Percentiles rank a stretch among this genome's conserved stretches.
Evolutionary conservation across 768 basidiomycete species (phyloP).

Genomic region (Suillus spraguei): DNA sequence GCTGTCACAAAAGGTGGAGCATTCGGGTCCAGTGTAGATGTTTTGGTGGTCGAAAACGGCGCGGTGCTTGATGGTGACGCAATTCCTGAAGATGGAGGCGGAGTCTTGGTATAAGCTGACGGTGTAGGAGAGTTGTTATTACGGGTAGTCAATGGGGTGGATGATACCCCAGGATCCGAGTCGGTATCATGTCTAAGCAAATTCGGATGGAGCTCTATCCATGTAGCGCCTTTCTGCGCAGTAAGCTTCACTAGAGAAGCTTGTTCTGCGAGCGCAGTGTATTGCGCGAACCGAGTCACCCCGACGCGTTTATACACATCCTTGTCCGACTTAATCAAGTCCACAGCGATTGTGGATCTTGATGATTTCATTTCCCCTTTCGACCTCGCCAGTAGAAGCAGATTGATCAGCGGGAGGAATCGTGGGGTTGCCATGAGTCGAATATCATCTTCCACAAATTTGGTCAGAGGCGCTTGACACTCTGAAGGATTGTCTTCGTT

Average conservation of each 20-base stretch:
- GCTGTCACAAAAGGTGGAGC: not conserved
- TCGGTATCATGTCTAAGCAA: not conserved
- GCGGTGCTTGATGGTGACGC: no score
- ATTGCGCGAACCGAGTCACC: constrained; percentile 29
- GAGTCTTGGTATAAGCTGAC: not conserved
- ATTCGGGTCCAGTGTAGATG: not conserved
- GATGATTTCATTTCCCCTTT: constrained; percentile 37
- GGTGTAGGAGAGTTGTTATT: not conserved
- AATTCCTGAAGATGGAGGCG: not conserved
- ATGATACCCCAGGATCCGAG: constrained; percentile 14
- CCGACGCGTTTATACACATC: constrained; percentile 29
- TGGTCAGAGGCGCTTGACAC: constrained; percentile 4
- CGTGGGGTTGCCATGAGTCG: constrained; percentile 20
- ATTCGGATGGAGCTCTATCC: constrained; percentile 31
- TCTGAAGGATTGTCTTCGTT: constrained; percentile 10
- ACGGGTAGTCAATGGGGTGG: constrained; percentile 17
- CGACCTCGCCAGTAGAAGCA: constrained; percentile 24
- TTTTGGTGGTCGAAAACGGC: fast-evolving
- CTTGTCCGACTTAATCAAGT: constrained; percentile 33
- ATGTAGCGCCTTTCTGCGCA: constrained; percentile 17
- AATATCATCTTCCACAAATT: constrained; percentile 13
- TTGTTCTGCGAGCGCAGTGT: constrained; percentile 28
- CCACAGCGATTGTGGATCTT: constrained; percentile 41
- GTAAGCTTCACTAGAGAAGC: constrained; percentile 31
- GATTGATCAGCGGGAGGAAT: constrained; percentile 34